These are phyloP conservation scores for Xylaria sp. DNA, from an alignment of 2,329 filamentous ascomycete species.

Conservation along the genomic window DNA sequence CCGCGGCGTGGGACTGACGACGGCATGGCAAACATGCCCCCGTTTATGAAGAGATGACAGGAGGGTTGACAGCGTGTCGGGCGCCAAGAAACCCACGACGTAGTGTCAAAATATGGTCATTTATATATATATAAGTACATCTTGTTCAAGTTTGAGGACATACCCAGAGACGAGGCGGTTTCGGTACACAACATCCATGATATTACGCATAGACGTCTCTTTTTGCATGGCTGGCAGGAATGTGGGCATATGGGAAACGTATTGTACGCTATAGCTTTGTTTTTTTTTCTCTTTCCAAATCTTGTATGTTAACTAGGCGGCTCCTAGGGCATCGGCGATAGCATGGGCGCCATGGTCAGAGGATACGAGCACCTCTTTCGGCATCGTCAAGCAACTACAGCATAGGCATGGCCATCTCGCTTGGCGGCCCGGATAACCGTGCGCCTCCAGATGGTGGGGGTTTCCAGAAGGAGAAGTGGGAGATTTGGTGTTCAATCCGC, in stretches of 20 bases:
- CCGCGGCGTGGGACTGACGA: constrained; percentile 29
- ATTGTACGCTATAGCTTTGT: constrained; percentile 16
- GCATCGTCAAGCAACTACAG: not conserved
- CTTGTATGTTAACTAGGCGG: constrained; percentile 20
- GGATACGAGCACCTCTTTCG: not conserved
- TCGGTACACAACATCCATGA: not conserved
- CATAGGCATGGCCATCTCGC: not conserved
- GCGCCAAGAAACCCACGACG: not conserved
- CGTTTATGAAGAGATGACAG: constrained; percentile 38
- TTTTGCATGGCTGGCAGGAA: constrained; percentile 17
- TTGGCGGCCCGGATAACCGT: not conserved
- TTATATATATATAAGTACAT: not conserved
- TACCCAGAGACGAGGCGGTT: constrained; percentile 6
- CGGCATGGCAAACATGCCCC: constrained; percentile 32
- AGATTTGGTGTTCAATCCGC: constrained; percentile 10
- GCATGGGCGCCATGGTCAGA: not conserved
- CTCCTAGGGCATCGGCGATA: constrained; percentile 1
- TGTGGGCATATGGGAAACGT: constrained; percentile 21
- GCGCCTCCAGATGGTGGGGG: not conserved
- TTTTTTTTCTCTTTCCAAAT: not conserved
- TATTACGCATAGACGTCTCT: constrained; percentile 16
- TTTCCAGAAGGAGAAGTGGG: constrained; percentile 3
- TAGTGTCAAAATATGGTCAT: not conserved
- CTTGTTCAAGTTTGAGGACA: not conserved
- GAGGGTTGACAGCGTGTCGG: constrained; percentile 29